These are phyloP conservation scores for Articulospora tetracladia DNA, from an alignment of 495 filamentous ascomycete species.

Conservation along the genomic window DNA sequence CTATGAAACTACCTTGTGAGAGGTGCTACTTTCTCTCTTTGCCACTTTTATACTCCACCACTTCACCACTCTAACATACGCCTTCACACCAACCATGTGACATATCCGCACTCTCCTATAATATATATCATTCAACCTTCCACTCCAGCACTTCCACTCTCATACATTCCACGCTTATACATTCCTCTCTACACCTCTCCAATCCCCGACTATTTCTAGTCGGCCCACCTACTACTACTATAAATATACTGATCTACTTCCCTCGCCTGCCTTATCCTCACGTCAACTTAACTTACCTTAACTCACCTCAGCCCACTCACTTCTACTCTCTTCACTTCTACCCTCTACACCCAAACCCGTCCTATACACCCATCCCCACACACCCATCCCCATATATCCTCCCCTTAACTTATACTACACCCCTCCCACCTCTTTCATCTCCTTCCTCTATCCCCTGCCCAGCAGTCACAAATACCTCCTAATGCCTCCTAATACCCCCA, in stretches of 20 bases:
- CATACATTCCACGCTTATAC: no score
- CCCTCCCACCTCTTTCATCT: background rate
- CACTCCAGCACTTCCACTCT: no score
- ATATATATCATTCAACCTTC: background rate
- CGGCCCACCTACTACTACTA: no score
- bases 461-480: no score
- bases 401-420: background rate
- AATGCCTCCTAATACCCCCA: no score
- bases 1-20: no score
- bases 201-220: no score
- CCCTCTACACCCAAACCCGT: background rate
- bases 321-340: background rate
- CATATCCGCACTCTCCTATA: background rate
- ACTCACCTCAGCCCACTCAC: background rate
- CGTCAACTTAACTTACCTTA: background rate
- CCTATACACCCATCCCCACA: background rate
- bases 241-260: slow-evolving; percentile 1
- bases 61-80: no score
- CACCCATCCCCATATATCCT: background rate
- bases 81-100: no score
- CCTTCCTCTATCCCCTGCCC: background rate
- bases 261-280: background rate
- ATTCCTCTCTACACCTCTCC: no score
- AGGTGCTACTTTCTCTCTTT: no score
- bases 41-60: no score